Percentiles rank a stretch among this genome's conserved stretches.
phyloP scores from a whole-genome alignment of 2,329 filamentous ascomycete species.

The Scorias spongiosa region DNA sequence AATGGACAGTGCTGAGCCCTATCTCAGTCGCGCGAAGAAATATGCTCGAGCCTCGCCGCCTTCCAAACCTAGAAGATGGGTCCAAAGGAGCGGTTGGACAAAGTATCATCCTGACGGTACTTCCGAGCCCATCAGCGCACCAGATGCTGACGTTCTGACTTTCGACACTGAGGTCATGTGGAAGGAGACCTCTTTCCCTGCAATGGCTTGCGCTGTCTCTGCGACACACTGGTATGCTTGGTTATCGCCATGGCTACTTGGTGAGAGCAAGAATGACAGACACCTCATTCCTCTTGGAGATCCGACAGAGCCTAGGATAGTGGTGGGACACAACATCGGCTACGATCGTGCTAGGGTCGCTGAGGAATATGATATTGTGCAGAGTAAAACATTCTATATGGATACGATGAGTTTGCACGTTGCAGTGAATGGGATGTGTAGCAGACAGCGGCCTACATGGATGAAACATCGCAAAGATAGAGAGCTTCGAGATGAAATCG shows the following conservation, averaged over 20 bases:
- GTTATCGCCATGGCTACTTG: conserved; percentile 88
- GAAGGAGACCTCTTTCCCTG: conserved; percentile 80
- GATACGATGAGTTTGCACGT: conserved; percentile 98
- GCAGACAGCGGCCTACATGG: conserved; percentile 88
- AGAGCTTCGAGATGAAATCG: conserved; percentile 66
- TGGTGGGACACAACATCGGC: conserved; percentile 90
- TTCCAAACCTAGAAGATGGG: conserved; percentile 56
- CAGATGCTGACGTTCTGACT: conserved; percentile 66
- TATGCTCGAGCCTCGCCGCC: conserved; percentile 50
- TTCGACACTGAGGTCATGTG: conserved; percentile 98
- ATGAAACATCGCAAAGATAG: conserved; percentile 89
- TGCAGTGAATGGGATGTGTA: conserved; percentile 98
- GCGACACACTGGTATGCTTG: conserved; percentile 91
- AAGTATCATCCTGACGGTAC: conserved; percentile 68
- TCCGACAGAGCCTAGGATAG: conserved; percentile 52
- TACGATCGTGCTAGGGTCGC: conserved; percentile 79
- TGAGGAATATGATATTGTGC: conserved; percentile 76
- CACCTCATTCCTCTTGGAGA: conserved; percentile 84
- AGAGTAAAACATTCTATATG: conserved; percentile 73
- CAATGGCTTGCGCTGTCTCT: conserved; percentile 91
- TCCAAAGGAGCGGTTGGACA: conserved; percentile 74
- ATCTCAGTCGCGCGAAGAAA: conserved; percentile 55
- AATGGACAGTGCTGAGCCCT: conserved; percentile 74
- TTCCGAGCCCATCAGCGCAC: conserved; percentile 57
- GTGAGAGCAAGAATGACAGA: conserved; percentile 58